phyloP scores from a whole-genome alignment of 2,329 filamentous ascomycete genomes.

The Colletotrichum noveboracense region DNA sequence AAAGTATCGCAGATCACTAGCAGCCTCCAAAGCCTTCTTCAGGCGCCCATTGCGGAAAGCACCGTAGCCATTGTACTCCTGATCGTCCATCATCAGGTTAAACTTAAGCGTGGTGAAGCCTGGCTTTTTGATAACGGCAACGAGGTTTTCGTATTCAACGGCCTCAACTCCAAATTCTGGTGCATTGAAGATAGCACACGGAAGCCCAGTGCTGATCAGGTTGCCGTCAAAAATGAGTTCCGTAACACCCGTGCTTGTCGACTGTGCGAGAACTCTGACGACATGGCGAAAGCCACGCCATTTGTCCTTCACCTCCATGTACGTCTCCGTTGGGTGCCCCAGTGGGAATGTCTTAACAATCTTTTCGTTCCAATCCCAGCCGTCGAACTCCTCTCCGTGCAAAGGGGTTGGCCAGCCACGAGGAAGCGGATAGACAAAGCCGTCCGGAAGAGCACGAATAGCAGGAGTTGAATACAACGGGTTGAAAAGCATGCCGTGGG shows the following conservation, averaged over 20 bases:
- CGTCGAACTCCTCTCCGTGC: not conserved
- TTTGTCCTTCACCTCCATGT: conserved; percentile 16
- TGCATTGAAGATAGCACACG: conserved; percentile 31
- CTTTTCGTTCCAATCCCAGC: conserved; percentile 8
- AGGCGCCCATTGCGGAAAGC: conserved; percentile 23
- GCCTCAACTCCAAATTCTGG: conserved; percentile 7
- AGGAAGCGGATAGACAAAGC: conserved; percentile 43
- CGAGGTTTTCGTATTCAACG: conserved; percentile 29
- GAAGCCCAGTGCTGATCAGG: conserved; percentile 33
- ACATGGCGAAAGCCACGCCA: conserved; percentile 37
- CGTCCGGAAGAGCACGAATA: conserved; percentile 41
- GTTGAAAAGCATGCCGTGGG: conserved; percentile 38
- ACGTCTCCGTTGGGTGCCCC: not conserved
- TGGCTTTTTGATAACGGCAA: conserved; percentile 25
- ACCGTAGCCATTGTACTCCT: conserved; percentile 1
- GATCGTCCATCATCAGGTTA: conserved; percentile 22
- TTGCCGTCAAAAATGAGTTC: conserved; percentile 39
- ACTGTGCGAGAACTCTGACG: conserved; percentile 28
- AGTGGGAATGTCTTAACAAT: not conserved
- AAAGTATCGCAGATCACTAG: conserved; percentile 26
- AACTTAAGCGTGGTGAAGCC: conserved; percentile 32
- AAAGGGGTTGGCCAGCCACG: conserved; percentile 30
- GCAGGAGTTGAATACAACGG: conserved; percentile 47
- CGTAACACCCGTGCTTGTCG: conserved; percentile 23
- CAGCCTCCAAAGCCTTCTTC: conserved; percentile 17